These are phyloP conservation scores for Basidiobolus meristosporus DNA, from an alignment of 371 early-diverging fungal species.

Conservation along the genomic window DNA sequence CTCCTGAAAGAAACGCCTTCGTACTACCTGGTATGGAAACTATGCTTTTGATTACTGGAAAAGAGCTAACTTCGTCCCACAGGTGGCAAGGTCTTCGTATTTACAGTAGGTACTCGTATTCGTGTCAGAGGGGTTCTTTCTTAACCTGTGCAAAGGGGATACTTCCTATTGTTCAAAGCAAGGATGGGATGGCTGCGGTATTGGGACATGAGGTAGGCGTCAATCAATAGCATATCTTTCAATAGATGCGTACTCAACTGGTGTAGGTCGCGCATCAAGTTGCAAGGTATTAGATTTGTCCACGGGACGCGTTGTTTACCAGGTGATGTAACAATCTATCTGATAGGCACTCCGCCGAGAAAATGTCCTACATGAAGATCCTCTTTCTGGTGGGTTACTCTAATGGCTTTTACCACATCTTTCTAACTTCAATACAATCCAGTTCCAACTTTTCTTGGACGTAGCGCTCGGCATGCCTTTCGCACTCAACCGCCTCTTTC, in stretches of 20 bases:
- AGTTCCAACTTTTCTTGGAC: slow-evolving; percentile 4
- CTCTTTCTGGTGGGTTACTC: slow-evolving; percentile 12
- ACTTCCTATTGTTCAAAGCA: slow-evolving; percentile 54
- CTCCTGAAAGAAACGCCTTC: slow-evolving; percentile 73
- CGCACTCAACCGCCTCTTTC: slow-evolving; percentile 7
- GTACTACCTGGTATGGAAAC: slow-evolving; percentile 78
- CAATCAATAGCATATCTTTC: slow-evolving; percentile 2
- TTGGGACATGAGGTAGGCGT: slow-evolving; percentile 57
- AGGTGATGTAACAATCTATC: not conserved
- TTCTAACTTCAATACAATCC: slow-evolving; percentile 16
- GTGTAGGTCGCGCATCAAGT: slow-evolving; percentile 56
- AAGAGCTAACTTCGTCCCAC: not conserved
- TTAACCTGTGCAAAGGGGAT: slow-evolving; percentile 24
- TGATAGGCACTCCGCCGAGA: slow-evolving; percentile 30
- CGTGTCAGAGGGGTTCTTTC: not conserved
- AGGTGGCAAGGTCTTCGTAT: slow-evolving; percentile 2
- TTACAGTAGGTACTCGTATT: slow-evolving; percentile 2
- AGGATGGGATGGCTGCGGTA: slow-evolving; percentile 85
- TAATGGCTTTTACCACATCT: slow-evolving; percentile 7
- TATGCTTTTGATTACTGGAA: slow-evolving; percentile 64
- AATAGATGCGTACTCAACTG: slow-evolving; percentile 4
- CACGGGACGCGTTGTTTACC: not conserved
- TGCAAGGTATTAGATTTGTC: slow-evolving; percentile 50
- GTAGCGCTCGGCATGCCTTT: slow-evolving; percentile 8
- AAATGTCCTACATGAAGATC: slow-evolving; percentile 54